Evolutionary conservation across 768 basidiomycete genomes (phyloP), one percentile per base, ranked within the genome.

Genomic region (Ramaria sp.): DNA sequence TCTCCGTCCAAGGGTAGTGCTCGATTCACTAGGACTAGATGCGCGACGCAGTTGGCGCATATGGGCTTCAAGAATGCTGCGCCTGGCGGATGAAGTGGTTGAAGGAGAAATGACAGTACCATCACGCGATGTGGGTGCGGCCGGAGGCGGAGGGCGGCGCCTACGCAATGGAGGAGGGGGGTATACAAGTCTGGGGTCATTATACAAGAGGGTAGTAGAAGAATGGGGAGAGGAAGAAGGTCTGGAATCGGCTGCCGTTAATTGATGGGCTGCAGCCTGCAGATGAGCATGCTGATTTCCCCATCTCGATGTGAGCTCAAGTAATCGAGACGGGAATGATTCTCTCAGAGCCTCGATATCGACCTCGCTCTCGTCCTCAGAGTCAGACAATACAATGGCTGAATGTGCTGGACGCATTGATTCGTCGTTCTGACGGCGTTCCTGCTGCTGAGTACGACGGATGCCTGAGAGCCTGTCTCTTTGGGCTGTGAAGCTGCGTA

Each of bases 61-160:
- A 27, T 54, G 53, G 13, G 53, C 24, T 38, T 54, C 39, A 22
- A 54, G 27, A 24, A 54, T 54, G 37, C 42, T 54, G 27, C 53
- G 53, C 45, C 53, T 54, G 13, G 53, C 45, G 12, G 53, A 19
- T 17, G 39, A 43, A 27, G 27, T 4, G 22, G 10, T 38, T n/a
- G 51, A 17, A 34, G 34, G 33, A 9, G 37, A 31, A 37, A 19
- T 3, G 37, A 19, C 33, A 33, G 2, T 30, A 1, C 10, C 51
- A 39, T 38, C 51, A 38, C 51, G 34, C n/a, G 54, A 56, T n/a
- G 47, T 2, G 6, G n/a, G 22, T 4, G 13, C 43, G 10, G 45
- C 10, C 12, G 31, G 19, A 46, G 33, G 54, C 11, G 19, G 17
- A n/a, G 45, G 11, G 34, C 43, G 54, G 22, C 54, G 54, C 6